Base-by-base conservation (phyloP, 345 rosid species). In the Euphorbia pulcherrima region DNA sequence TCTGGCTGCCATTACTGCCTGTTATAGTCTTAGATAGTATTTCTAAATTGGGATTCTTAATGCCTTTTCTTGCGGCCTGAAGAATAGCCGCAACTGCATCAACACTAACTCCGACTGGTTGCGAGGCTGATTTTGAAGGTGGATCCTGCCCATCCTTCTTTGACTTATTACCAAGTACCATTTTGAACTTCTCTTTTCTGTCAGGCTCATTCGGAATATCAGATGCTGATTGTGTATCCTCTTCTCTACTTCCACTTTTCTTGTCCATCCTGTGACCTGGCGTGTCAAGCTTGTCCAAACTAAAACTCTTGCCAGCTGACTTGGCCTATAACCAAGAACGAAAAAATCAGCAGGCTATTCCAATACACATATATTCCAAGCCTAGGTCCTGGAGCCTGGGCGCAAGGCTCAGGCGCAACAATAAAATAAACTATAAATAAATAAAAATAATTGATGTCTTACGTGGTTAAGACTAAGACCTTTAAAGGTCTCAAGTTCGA, bases 61-160 rank as follows among this genome's bases (percentile, higher is more conserved):
- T 79, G 73, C 99, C 99, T 82, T 85, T 84, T 41, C 84, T 88
- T 63, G 91, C 99, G 8, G 87, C 99, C 81, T 91, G 90, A 77
- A 94, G 92, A 76, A 94, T 94, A 58, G 97, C 98, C 50, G 95
- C 98, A 20, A 89, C 83, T 37, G 83, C 94, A 84, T 93, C 92
- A 35, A 91, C 84, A 68, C 56, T 75, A 62, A 94, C 83, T 63
- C 85, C 86, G 67, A 67, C 72, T 72, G 83, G 84, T 17, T 74
- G 85, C 72, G 77, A 80, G 55, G 81, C 37, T 39, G 81, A 80
- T 80, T 78, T 88, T 67, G 87, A 71, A 72, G 82, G 68, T 67
- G 75, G 84, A 8, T 82, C 90, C 47, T 78, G 80, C 41, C 78
- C 83, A 46, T 86, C 90, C 77, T 81, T 85, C 86, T 86, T 85